A percentile compares a stretch with the other conserved stretches of the same genome.
phyloP scores from a whole-genome alignment of 2,329 filamentous ascomycete species.

The Hymenoscyphus fraxineus region DNA sequence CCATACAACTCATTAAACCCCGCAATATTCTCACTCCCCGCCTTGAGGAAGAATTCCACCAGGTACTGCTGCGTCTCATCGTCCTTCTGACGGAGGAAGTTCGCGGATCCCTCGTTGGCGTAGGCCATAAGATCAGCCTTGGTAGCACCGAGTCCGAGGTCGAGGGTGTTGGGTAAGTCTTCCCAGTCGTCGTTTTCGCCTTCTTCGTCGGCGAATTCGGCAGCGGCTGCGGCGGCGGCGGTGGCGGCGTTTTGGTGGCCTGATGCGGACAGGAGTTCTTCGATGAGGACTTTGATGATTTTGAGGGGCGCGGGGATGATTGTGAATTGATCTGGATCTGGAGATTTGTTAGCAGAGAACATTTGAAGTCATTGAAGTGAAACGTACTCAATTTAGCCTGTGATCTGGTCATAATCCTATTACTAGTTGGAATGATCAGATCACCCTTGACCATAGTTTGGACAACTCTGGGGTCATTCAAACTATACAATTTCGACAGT shows the following conservation, averaged over 20 bases:
- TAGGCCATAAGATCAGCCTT: constrained; percentile 79
- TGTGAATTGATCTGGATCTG: constrained; percentile 86
- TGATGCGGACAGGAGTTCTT: constrained; percentile 81
- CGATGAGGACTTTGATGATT: constrained; percentile 91
- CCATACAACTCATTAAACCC: constrained; percentile 38
- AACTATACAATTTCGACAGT: constrained; percentile 81
- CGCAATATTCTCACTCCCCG: constrained; percentile 34
- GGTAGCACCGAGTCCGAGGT: constrained; percentile 66
- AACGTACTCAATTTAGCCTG: constrained; percentile 74
- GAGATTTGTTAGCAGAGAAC: constrained; percentile 13
- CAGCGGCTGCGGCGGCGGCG: constrained; percentile 53
- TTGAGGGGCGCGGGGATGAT: constrained; percentile 85
- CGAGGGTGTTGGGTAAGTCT: constrained; percentile 71
- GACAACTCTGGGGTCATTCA: constrained; percentile 75
- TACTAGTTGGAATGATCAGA: constrained; percentile 73
- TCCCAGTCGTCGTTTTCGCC: constrained; percentile 85
- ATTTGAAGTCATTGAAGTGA: constrained; percentile 21
- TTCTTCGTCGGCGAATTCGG: constrained; percentile 56
- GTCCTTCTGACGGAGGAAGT: constrained; percentile 63
- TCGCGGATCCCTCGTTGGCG: constrained; percentile 51
- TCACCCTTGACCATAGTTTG: constrained; percentile 89
- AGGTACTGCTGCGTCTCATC: constrained; percentile 88
- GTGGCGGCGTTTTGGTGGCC: constrained; percentile 59
- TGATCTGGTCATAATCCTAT: constrained; percentile 89
- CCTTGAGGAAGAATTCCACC: constrained; percentile 69